These are phyloP conservation scores for Marvania coccoides DNA, from an alignment of 139 green algal genomes.

Conservation along the genomic window DNA sequence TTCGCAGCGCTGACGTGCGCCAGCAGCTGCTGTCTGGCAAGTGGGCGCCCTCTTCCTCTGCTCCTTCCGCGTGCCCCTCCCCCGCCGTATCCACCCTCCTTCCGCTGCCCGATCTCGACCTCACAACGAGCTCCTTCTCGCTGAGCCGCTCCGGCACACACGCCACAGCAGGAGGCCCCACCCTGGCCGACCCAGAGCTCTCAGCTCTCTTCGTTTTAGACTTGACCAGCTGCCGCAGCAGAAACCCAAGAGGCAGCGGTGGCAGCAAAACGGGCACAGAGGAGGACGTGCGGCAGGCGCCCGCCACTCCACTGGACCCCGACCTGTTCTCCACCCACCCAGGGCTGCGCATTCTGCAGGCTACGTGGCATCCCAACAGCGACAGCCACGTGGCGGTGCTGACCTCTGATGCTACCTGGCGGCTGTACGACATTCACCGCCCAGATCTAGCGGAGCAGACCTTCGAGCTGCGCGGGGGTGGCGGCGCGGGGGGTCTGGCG, in stretches of 20 bases:
- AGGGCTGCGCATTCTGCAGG: constrained; percentile 29
- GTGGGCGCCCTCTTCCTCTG: not conserved
- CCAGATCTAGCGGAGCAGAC: constrained; percentile 33
- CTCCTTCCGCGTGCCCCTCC: not conserved
- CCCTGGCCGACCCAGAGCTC: constrained; percentile 18
- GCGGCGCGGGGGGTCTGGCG: constrained; percentile 13
- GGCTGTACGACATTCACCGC: constrained; percentile 31
- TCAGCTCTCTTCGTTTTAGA: constrained; percentile 10
- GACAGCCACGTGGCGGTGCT: constrained; percentile 39
- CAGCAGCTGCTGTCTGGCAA: constrained; percentile 23
- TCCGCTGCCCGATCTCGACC: constrained; percentile 6
- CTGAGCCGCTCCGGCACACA: constrained; percentile 18
- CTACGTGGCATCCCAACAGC: constrained; percentile 35
- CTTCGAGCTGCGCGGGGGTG: constrained; percentile 34
- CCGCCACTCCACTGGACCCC: constrained; percentile 17
- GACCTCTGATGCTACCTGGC: constrained; percentile 23
- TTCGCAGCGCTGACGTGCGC: constrained; percentile 13
- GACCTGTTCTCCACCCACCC: constrained; percentile 24
- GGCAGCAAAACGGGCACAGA: not conserved
- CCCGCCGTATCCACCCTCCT: constrained; percentile 4
- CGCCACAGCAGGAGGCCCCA: constrained; percentile 8
- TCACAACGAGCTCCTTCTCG: constrained; percentile 5
- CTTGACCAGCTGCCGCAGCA: constrained; percentile 2
- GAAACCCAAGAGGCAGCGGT: not conserved
- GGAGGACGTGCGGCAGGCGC: not conserved